Base-by-base conservation (phyloP, 1,284 basidiomycete species). In the Coniophora puteana region DNA sequence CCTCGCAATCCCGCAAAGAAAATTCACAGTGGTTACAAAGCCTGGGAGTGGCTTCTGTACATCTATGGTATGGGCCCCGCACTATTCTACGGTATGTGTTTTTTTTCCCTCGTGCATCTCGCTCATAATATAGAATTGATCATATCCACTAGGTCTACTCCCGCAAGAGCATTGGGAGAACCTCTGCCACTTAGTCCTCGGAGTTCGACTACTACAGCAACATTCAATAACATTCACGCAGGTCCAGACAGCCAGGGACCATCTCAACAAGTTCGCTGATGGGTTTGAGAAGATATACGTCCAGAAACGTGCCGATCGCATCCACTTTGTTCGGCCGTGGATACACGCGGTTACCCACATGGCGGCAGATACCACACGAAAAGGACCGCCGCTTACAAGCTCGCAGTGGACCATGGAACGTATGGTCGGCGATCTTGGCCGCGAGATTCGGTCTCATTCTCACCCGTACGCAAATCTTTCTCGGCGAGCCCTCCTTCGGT, bases 1-100 rank as follows among this genome's bases (percentile, higher is more conserved):
- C 66, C 63, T 4, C 53, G 52, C 5, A 62, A 69, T 45, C 51
- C 54, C 28, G 59, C 60, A 1, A 52, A 65, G 25, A 68, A 67
- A 23, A 53, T 68, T 3, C 55, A 52, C 10, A 56, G 53, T 35
- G 59, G 63, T 0, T 68, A 67, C 35, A 67, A 67, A 38, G 61
- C 63, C 4, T 55, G 51, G 47, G 66, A 68, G 41, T 65, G 36
- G 17, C 43, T 58, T 1, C 36, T 54, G 0, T 66, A 63, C 37
- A 25, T 66, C 10, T 66, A 53, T 47, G 54, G 61, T 2, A 47
- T 64, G 1, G 53, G 53, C 0, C 64, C 63, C 5, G 59, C 38
- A 0, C 47, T 64, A 1, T 47, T 67, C 12, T 44, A 51, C 21
- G 26, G 34, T n/a, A 22, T 61, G n/a, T n/a, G n/a, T n/a, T n/a